These are phyloP conservation scores for Brassica hybrid DNA, from an alignment of 441 rosid species.

Conservation along the genomic window DNA sequence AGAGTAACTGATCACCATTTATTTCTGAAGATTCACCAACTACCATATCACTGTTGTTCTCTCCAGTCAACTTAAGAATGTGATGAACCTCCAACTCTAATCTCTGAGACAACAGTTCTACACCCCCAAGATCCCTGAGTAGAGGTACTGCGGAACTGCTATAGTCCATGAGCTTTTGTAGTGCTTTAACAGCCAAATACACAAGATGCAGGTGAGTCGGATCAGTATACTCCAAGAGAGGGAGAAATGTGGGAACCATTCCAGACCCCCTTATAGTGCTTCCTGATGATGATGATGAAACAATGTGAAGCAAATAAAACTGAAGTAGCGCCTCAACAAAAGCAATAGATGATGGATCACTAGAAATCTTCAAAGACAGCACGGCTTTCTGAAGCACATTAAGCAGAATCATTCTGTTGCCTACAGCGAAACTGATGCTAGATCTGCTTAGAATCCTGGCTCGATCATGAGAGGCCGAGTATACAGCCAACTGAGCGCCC, in stretches of 20 bases:
- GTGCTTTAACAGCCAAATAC: constrained; percentile 89
- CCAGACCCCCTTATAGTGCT: constrained; percentile 94
- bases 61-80: constrained; percentile 61
- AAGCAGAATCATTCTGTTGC: constrained; percentile 90
- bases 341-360: constrained; percentile 86
- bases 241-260: constrained; percentile 95
- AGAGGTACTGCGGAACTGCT: constrained; percentile 92
- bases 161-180: constrained; percentile 97
- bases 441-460: constrained; percentile 95
- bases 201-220: constrained; percentile 91
- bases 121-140: constrained; percentile 95
- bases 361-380: constrained; percentile 75
- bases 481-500: constrained; percentile 97
- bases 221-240: constrained; percentile 91
- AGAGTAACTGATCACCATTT: constrained; percentile 64
- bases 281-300: constrained; percentile 94
- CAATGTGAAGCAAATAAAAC: constrained; percentile 96
- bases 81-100: constrained; percentile 90
- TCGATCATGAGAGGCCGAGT: constrained; percentile 94
- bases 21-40: constrained; percentile 65
- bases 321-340: constrained; percentile 98
- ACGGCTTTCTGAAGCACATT: constrained; percentile 99
- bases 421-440: constrained; percentile 90
- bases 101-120: constrained; percentile 92
- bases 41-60: constrained; percentile 61